phyloP scores from a whole-genome alignment of 2,329 filamentous ascomycete genomes.

The Hortaea sp. region DNA sequence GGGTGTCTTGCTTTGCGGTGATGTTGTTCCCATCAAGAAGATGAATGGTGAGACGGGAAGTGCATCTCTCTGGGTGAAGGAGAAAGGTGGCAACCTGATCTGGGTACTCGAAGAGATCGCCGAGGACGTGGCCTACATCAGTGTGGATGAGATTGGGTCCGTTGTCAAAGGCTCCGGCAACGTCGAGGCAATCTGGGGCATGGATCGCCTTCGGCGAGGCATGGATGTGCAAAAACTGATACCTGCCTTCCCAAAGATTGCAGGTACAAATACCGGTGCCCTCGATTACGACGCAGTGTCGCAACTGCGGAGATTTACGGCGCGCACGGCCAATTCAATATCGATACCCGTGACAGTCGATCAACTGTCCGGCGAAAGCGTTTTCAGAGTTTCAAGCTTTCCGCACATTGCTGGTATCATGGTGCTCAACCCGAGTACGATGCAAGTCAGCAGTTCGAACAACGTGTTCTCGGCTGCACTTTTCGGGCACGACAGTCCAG shows the following conservation, averaged over 20 bases:
- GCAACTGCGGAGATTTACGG: slow-evolving; percentile 71
- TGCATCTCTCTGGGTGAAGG: slow-evolving; percentile 96
- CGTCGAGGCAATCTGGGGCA: slow-evolving; percentile 78
- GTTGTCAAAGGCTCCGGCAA: slow-evolving; percentile 63
- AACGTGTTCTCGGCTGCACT: slow-evolving; percentile 86
- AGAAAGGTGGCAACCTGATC: slow-evolving; percentile 85
- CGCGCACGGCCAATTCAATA: slow-evolving; percentile 63
- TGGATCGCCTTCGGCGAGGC: slow-evolving; percentile 54
- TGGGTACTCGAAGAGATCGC: slow-evolving; percentile 98
- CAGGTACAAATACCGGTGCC: slow-evolving; percentile 59
- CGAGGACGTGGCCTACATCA: slow-evolving; percentile 75
- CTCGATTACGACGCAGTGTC: slow-evolving; percentile 69
- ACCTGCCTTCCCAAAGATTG: slow-evolving; percentile 69
- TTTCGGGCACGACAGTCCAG: slow-evolving; percentile 77
- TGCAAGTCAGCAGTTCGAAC: slow-evolving; percentile 85
- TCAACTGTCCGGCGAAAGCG: slow-evolving; percentile 56
- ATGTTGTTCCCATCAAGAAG: slow-evolving; percentile 97
- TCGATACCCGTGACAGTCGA: slow-evolving; percentile 79
- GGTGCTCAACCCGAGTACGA: slow-evolving; percentile 67
- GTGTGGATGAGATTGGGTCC: slow-evolving; percentile 65
- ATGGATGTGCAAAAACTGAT: slow-evolving; percentile 70
- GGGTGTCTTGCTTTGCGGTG: slow-evolving; percentile 85
- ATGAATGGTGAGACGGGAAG: slow-evolving; percentile 85
- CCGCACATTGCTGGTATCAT: slow-evolving; percentile 96
- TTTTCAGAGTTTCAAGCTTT: slow-evolving; percentile 82